Evolutionary conservation across 1,284 basidiomycete genomes (phyloP), one percentile per base, ranked within the genome.

Genomic region (Sporisorium exsertum): DNA sequence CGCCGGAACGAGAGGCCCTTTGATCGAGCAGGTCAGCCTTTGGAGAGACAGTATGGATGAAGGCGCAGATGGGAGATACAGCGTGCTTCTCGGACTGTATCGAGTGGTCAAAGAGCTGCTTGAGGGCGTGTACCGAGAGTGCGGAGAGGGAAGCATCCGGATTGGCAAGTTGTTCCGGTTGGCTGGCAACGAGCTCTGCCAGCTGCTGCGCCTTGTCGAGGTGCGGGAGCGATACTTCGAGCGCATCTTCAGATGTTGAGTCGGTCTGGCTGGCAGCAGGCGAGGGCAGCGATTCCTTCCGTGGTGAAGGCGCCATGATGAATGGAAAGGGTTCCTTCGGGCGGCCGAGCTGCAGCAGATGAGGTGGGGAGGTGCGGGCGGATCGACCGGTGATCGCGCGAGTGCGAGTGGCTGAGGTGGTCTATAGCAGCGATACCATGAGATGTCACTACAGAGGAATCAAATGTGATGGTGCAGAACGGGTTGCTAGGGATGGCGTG

Each of bases 1-100:
- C 56, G 27, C 33, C 62, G 0, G 73, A 76, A 8, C 73, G 64
- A 16, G 73, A 67, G 8, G 64, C 65, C 26, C 73, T 56, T 32
- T 69, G 64, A 1, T 60, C 57, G 49, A 47, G 47, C 1, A 58
- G 43, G 55, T 88, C 86, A 7, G 88, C 86, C 12, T 80, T 67
- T 22, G 81, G 81, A 8, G 78, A 87, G 56, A 95, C 87, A 37
- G 91, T 91, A 0, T 88, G 81, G 63, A 97, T 86, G 46, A 97
- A 88, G 12, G 90, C 88, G 56, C 88, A 87, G 32, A 97, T 89
- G 83, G 91, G 89, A 5, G 89, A 88, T 45, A 89, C 88, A 1
- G 94, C 92, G 13, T 84, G 76, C 6, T 84, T 77, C 86, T 97
- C 95, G 15, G 92, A 85, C 7, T 74, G 74, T 53, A 88, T 82